Base-by-base conservation (phyloP, 805 yeast species). In the Monosporozyma aerobia region DNA sequence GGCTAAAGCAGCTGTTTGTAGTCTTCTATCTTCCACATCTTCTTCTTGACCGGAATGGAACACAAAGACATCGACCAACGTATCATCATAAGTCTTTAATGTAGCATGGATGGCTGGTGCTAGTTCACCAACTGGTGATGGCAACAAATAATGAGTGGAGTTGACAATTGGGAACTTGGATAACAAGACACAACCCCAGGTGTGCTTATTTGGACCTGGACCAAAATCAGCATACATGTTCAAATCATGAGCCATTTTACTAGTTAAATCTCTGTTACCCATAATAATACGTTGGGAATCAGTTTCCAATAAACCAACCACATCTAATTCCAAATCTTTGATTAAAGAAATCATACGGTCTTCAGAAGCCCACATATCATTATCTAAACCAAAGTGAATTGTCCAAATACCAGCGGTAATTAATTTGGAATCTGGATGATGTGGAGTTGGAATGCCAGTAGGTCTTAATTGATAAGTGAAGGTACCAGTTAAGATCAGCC, bases 81-180 rank as follows among this genome's bases (percentile, higher is more conserved):
- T 54, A 61, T 83, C 85, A 11, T 97, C 96, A 69, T 90, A 90
- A 39, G 94, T 86, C 59, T 90, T 92, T 56, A 94, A 73, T 1
- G 97, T 92, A 2, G 99, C 99, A 68, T 87, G 96, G 59, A 94
- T 94, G 1, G 97, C 98, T 4, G 99, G 99, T 0, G 99, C 99
- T 51, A 94, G 76, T 73, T 94, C 99, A 16, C 99, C 99, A 33
- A 87, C 97, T 1, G 99, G 99, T 6, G 96, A 87, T 3, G 99
- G 99, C 53, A 92, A 73, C 59, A 94, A 75, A 66, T 90, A 95
- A 68, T 94, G 99, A 1, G 90, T 82, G 2, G 97, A 89, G 63
- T 85, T 80, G 53, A 94, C 60, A 56, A 94, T 94, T 32, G 99
- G 99, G 78, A 92, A 94, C 65, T 90, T 89, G 22, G 97, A 90